Base-by-base conservation (phyloP, 1,139 yeast genomes). In the Magnusiomyces sp. region DNA sequence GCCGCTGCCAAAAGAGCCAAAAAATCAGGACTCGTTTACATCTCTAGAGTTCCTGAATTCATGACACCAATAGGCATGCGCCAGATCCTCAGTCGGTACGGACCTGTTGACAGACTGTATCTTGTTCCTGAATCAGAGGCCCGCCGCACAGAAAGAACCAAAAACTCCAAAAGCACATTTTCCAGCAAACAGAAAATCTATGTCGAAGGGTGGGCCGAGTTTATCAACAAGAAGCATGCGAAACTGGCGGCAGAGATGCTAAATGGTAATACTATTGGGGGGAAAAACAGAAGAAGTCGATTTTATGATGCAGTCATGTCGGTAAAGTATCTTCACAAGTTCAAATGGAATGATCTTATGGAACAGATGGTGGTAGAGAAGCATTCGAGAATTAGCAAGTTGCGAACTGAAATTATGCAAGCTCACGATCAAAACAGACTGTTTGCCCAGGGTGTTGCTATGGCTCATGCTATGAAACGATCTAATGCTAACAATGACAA, bases 191-290 rank as follows among this genome's bases (percentile, higher is more conserved):
- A 90, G 69, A 77, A 77, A 62, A 83, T 78, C 66, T 94, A 78
- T 63, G 86, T 85, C 16, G 98, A 94, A 71, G 99, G 98, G 6
- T 92, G 99, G 99, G 94, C 87, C 6, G 99, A 92, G 67, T 94
- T 87, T 68, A 71, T 76, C 16, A 78, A 80, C 61, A 92, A 92
- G 64, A 77, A 76, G 59, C 86, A 89, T 60, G 98, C 98, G 1
- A 92, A 92, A 65, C 67, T 88, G 32, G 90, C 95, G 55, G 95
- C 95, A 4, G 73, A 74, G 6, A 84, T 97, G 0, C 70, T 94
- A 59, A 94, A 92, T 63, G 96, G 95, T 10, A 85, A 87, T 61
- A 86, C 75, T 16, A 71, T 92, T 40, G 98, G 98, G 32, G 98
- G 98, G 32, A 88, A 83, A 61, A 42, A 42, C 38, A 92, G 92